Percentiles rank a stretch among this genome's conserved stretches.
phyloP scores from a whole-genome alignment of 108 stramenopile species.

The Ochromonas danica region DNA sequence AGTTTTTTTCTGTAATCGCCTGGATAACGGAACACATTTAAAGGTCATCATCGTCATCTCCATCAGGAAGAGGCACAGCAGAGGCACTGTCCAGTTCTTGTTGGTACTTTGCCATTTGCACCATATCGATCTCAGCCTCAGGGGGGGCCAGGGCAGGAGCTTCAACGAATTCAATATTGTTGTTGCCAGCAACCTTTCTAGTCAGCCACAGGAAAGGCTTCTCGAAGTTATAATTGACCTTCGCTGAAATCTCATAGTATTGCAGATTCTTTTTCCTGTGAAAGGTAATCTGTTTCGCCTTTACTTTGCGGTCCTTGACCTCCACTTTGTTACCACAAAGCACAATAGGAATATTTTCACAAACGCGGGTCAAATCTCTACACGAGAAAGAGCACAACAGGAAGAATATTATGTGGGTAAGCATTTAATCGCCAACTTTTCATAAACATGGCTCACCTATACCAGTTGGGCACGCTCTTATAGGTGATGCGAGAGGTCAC shows the following conservation, averaged over 20 bases:
- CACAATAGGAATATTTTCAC: slow-evolving; percentile 98
- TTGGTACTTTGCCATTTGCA: slow-evolving; percentile 79
- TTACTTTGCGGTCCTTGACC: slow-evolving; percentile 99
- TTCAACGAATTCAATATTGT: slow-evolving; percentile 92
- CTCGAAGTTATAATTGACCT: slow-evolving; percentile 99
- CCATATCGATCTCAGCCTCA: slow-evolving; percentile 86
- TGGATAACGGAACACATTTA: too few species aligned
- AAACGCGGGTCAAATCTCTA: slow-evolving; percentile 95
- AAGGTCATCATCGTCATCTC: slow-evolving; percentile 84
- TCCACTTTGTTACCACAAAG: slow-evolving; percentile 98
- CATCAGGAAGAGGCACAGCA: slow-evolving; percentile 79
- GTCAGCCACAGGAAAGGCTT: slow-evolving; percentile 99
- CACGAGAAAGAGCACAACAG: too few species aligned
- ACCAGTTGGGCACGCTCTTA: slow-evolving; percentile 99
- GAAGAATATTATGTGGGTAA: too few species aligned
- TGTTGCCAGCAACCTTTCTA: slow-evolving; percentile 92
- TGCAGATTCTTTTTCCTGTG: slow-evolving; percentile 99
- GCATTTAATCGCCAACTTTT: too few species aligned
- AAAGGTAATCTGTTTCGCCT: slow-evolving; percentile 99
- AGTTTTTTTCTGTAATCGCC: too few species aligned
- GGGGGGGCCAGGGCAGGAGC: slow-evolving; percentile 95
- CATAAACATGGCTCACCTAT: too few species aligned
- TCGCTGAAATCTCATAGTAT: slow-evolving; percentile 99
- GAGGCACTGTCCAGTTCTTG: slow-evolving; percentile 78
- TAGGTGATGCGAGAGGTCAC: slow-evolving; percentile 87